Base-by-base conservation (phyloP, 2,329 filamentous ascomycete species). In the Beauveria asiatica region DNA sequence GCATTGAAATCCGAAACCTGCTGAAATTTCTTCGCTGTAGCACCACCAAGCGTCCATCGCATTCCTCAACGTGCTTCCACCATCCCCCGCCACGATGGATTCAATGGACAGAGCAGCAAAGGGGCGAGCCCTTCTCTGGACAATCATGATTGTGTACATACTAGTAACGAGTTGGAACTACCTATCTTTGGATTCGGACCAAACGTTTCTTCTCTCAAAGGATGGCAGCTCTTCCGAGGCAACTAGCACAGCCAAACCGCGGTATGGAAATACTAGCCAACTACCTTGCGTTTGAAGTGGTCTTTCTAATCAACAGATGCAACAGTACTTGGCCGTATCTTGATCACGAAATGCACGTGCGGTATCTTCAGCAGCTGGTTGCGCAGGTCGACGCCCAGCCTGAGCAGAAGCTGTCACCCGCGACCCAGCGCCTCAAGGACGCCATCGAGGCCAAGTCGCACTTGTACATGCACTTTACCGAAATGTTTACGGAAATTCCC, bases 381-480 rank as follows among this genome's bases (percentile, higher is more conserved):
- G 44, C 19, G 2, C 19, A 55, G 27, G 57, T 41, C 21, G 57
- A 60, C 37, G 41, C 37, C 11, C 25, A 46, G 13, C 49, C 42
- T 8, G 50, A 53, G 25, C 49, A 41, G 39, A 27, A n/a, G 7
- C 50, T 60, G 19, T 53, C 57, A 23, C 57, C 58, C 11, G 58
- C 58, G 13, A 33, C 25, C 2, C 50, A 60, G 52, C 42, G 45
- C 21, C 17, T 55, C 30, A 48, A 60, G 27, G 58, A 60, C 17
- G 42, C 52, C 13, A 60, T 60, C 21, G 58, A 60, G 25, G 16
- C 23, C 5, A 49, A 42, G n/a, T 54, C 58, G 30, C 58, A 39
- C 21, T 17, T 60, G 30, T 60, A 60, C 44, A 60, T 60, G 58
- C 42, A 54, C 19, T 60, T 60, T 60, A 54, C 51, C 30, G 46